phyloP scores from a whole-genome alignment of 129 eudicot genomes.

The Lactuca sativa region DNA sequence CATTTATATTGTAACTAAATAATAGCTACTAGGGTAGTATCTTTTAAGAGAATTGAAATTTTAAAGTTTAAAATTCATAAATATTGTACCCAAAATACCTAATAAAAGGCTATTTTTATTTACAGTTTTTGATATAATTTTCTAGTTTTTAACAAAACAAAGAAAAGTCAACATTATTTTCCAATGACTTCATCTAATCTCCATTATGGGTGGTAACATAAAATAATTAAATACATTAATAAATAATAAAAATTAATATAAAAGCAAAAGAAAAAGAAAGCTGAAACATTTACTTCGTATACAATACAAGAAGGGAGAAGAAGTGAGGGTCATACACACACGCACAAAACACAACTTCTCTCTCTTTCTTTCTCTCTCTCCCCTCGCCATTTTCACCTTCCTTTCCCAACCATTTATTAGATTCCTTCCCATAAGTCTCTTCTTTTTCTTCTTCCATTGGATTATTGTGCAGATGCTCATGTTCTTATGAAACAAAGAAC shows the following conservation, averaged over 20 bases:
- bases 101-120: constrained; percentile 17
- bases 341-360: constrained; percentile 56
- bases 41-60: no score
- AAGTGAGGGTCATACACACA: constrained; percentile 44
- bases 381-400: constrained; percentile 67
- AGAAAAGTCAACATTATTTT: constrained; percentile 36
- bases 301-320: constrained; percentile 65
- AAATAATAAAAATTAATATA: constrained; percentile 16
- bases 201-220: constrained; percentile 14
- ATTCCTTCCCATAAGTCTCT: constrained; percentile 61
- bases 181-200: constrained; percentile 20
- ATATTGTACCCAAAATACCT: neutral
- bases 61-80: no score
- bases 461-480: constrained; percentile 44
- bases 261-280: constrained; percentile 45
- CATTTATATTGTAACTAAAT: no score
- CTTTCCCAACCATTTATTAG: constrained; percentile 80
- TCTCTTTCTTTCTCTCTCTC: constrained; percentile 29
- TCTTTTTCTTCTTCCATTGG: constrained; percentile 41
- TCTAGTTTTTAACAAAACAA: neutral
- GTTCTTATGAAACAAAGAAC: constrained; percentile 42
- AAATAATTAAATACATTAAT: constrained; percentile 3
- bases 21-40: no score
- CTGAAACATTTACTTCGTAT: constrained; percentile 70
- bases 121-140: constrained; percentile 19